phyloP scores from a whole-genome alignment of 2,329 filamentous ascomycete species.

The Trichoderma guizhouense region DNA sequence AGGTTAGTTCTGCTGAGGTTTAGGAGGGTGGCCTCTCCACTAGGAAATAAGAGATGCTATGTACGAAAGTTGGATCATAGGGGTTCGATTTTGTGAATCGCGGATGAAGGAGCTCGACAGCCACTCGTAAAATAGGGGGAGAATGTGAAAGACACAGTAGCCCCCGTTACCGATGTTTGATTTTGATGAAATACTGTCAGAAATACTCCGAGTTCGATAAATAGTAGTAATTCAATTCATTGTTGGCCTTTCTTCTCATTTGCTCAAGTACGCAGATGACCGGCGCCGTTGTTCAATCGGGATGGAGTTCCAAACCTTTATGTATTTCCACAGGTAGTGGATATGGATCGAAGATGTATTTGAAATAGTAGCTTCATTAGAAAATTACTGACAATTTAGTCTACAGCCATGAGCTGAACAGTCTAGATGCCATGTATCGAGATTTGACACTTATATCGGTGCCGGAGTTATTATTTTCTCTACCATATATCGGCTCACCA shows the following conservation, averaged over 20 bases:
- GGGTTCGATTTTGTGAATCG: not conserved
- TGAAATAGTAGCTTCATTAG: fast-evolving
- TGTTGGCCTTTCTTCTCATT: not conserved
- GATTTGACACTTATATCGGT: not conserved
- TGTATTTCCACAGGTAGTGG: fast-evolving
- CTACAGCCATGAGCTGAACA: no score
- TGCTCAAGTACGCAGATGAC: not conserved
- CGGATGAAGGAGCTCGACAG: not conserved
- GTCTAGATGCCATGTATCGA: no score
- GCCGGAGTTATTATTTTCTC: not conserved
- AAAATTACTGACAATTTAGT: not conserved
- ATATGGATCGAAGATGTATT: not conserved
- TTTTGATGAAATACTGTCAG: not conserved
- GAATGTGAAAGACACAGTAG: not conserved
- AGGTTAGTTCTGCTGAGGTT: not conserved
- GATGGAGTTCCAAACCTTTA: not conserved
- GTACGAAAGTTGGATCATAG: not conserved
- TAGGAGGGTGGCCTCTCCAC: not conserved
- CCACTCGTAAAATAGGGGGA: not conserved
- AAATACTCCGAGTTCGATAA: not conserved
- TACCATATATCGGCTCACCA: not conserved
- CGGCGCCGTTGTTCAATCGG: not conserved
- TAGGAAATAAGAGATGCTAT: not conserved
- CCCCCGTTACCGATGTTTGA: not conserved
- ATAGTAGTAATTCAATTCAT: not conserved